phyloP scores from a whole-genome alignment of 2,329 filamentous ascomycete genomes.

The Aspergillus felis region DNA sequence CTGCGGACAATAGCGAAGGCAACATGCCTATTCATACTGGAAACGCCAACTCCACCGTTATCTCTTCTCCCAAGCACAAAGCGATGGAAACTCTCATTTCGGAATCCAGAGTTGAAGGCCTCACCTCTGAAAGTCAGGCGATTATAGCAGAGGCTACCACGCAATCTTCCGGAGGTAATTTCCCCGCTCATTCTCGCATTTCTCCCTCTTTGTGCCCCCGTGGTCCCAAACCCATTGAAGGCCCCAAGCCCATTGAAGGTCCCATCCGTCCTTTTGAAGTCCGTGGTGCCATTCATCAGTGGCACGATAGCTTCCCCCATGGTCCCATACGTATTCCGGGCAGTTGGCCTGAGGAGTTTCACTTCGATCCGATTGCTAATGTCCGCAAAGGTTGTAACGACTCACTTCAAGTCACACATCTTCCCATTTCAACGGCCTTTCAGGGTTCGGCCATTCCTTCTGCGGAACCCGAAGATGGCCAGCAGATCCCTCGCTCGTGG shows the following conservation, averaged over 20 bases:
- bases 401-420: neutral
- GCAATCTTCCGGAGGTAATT: neutral
- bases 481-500: neutral
- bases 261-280: neutral
- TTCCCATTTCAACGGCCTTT: neutral
- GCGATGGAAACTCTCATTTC: neutral
- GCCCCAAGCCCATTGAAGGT: neutral
- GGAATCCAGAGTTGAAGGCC: neutral
- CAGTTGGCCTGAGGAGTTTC: conserved; percentile 1
- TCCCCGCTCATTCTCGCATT: neutral
- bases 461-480: neutral
- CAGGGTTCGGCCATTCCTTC: neutral
- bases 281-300: neutral
- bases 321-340: neutral
- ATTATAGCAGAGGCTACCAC: neutral
- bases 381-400: neutral
- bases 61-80: neutral
- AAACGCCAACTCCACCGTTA: neutral
- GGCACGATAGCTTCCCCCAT: neutral
- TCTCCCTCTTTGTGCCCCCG: neutral
- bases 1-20: neutral
- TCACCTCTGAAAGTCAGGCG: neutral
- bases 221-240: neutral
- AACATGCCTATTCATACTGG: neutral
- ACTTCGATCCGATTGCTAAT: neutral